Conservation (phyloP, 768 basidiomycete genomes). For the Leccinellum rugosiceps region DNA sequence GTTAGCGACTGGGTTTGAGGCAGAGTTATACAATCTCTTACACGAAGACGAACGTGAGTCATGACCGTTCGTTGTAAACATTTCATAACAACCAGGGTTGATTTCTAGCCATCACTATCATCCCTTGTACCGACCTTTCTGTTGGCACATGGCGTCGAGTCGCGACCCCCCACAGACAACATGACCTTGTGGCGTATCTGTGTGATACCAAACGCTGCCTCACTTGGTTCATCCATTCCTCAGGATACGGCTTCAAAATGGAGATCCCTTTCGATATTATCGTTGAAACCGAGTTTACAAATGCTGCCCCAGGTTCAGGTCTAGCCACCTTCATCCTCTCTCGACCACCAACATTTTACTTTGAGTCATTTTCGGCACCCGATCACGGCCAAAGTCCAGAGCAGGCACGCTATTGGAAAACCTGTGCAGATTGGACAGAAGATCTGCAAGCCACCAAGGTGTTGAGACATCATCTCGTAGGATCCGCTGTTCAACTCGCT, state of each 20-base stretch:
- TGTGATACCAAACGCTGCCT: constrained; percentile 64
- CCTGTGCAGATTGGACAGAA: constrained; percentile 76
- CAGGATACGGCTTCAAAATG: constrained; percentile 80
- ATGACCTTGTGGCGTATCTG: constrained; percentile 75
- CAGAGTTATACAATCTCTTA: constrained; percentile 60
- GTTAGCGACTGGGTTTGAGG: constrained; percentile 49
- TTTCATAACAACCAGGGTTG: background rate
- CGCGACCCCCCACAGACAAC: constrained; percentile 47
- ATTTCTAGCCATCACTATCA: constrained; percentile 61
- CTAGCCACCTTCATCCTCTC: constrained; percentile 64
- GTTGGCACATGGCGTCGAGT: constrained; percentile 81
- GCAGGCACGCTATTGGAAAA: constrained; percentile 50
- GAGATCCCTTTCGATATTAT: constrained; percentile 71
- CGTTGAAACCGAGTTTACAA: constrained; percentile 52
- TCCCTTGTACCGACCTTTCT: constrained; percentile 71
- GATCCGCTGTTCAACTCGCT: constrained; percentile 57
- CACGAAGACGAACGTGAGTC: constrained; percentile 75
- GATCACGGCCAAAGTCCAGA: constrained; percentile 28
- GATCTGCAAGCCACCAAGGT: constrained; percentile 62
- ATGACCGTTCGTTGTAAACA: background rate
- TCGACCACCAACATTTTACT: constrained; percentile 64
- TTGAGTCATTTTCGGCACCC: constrained; percentile 45
- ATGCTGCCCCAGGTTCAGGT: constrained; percentile 52
- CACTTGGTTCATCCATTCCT: constrained; percentile 76
- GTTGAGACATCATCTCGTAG: constrained; percentile 62